Base-by-base conservation (phyloP, 805 yeast species). In the Candida montana region DNA sequence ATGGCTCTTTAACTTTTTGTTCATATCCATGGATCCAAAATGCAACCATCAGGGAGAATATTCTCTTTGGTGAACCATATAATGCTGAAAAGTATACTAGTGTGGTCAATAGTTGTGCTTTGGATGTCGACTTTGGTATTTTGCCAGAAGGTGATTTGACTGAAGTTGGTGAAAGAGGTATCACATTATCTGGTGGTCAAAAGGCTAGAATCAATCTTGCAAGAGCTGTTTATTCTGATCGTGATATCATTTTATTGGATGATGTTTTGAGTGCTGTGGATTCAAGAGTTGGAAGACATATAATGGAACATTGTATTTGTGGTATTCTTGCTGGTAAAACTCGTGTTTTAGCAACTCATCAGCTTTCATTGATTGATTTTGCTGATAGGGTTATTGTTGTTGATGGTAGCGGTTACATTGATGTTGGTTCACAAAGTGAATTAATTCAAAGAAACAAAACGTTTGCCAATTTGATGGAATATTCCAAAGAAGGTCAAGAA, bases 131-230 rank as follows among this genome's bases (percentile, higher is more conserved):
- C 60, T 68, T 86, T 48, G 72, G 74, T 5, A 70, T 76, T 34
- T 62, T 87, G 27, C 83, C 84, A 9, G 87, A 80, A 30, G 91
- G 91, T 24, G 95, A 87, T 52, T 53, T 61, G 40, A 84, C 95
- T 0, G 85, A 83, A 58, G 83, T 86, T 51, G 95, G 95, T 47
- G 95, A 86, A 58, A 72, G 86, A 58, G 95, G 95, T 53, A 79
- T 86, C 36, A 84, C 93, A 0, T 63, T 86, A 32, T 82, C 91
- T n/a, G 95, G 95, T 42, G 95, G 95, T 39, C 95, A 86, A 59
- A 86, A 86, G 65, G 91, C 95, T 0, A 74, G 95, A 59, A 74
- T 86, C 40, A 77, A 78, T 54, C 64, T 86, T 45, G 95, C 95
- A 4, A 72, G 95, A 57, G 83, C 91, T 2, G 87, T 83, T 2